Base-by-base conservation (phyloP, 495 filamentous ascomycete genomes). In the Aspergillus cristatus region DNA sequence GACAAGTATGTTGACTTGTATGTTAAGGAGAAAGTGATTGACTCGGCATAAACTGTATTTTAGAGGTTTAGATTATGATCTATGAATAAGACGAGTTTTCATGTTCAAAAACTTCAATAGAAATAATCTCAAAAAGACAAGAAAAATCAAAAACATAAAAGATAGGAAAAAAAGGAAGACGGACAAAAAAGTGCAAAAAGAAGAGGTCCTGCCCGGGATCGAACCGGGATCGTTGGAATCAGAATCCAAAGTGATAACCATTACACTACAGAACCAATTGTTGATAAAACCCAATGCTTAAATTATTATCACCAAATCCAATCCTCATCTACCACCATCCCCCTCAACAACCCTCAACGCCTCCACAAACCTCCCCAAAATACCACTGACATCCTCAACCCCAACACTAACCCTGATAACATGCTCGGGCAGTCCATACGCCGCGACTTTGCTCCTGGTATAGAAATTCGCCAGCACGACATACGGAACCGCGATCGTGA, bases 1-100 rank as follows among this genome's bases (percentile, higher is more conserved):
- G 93, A 98, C 63, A 66, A 86, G 62, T 98, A 96, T 59, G 84
- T 97, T 39, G 86, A 96, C 63, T 63, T 94, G 55, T 98, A 95
- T 57, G 83, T 86, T n/a, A 84, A 76, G 59, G 71, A 79, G 34
- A 63, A 69, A 60, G 58, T 69, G 45, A 50, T 71, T 41, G 58
- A 58, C 37, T 43, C 57, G 32, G 35, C 55, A 5, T 61, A 56
- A 40, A 41, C 11, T 35, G 22, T 28, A 29, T 34, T 18, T 17
- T 26, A 24, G 13, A 13, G 17, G 30, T 26, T 26, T 26, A 26
- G 6, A 11, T 26, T 26, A 26, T 26, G 11, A 26, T 6, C 11
- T 26, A 26, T 26, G 24, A 26, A n/a, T n/a, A n/a, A n/a, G n/a
- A n/a, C n/a, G n/a, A n/a, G n/a, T n/a, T n/a, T 32, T 32, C 30